phyloP scores from a whole-genome alignment of 805 yeast species.

The Nakazawaea molendinolei region DNA sequence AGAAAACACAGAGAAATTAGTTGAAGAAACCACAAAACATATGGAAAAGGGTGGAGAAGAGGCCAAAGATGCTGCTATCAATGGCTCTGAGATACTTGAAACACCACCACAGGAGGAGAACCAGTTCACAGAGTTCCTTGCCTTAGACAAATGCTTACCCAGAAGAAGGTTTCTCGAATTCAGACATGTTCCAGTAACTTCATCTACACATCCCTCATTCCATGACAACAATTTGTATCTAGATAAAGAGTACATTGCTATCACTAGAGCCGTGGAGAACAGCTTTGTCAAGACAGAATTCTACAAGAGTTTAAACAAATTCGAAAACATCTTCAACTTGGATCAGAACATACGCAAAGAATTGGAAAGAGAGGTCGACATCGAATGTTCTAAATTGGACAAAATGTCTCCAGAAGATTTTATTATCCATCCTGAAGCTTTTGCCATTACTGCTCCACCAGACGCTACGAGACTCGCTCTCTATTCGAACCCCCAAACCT shows the following conservation, averaged over 20 bases:
- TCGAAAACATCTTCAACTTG: conserved; percentile 6
- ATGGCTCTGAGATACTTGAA: no score
- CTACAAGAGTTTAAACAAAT: conserved; percentile 6
- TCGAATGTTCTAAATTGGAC: conserved; percentile 5
- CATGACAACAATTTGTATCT: conserved; percentile 19
- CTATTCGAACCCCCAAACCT: conserved; percentile 24
- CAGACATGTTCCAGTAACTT: conserved; percentile 32
- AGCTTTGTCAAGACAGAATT: conserved; percentile 4
- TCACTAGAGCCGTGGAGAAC: conserved; percentile 17
- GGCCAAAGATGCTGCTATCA: no score
- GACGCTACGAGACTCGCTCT: conserved; percentile 12
- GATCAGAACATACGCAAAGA: conserved; percentile 1
- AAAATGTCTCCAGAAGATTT: not conserved
- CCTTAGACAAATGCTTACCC: conserved; percentile 82
- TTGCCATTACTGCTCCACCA: conserved; percentile 10
- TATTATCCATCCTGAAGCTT: conserved; percentile 2
- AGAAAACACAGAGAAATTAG: no score
- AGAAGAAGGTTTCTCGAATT: conserved; percentile 51
- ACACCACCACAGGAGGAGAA: no score
- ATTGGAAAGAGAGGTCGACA: conserved; percentile 8
- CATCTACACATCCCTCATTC: conserved; percentile 18
- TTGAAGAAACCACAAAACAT: no score
- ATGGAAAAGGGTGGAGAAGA: no score
- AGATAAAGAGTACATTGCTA: conserved; percentile 30
- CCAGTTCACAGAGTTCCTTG: conserved; percentile 39